phyloP scores from a whole-genome alignment of 1,139 yeast genomes.

The Debaryomyces sp. region DNA sequence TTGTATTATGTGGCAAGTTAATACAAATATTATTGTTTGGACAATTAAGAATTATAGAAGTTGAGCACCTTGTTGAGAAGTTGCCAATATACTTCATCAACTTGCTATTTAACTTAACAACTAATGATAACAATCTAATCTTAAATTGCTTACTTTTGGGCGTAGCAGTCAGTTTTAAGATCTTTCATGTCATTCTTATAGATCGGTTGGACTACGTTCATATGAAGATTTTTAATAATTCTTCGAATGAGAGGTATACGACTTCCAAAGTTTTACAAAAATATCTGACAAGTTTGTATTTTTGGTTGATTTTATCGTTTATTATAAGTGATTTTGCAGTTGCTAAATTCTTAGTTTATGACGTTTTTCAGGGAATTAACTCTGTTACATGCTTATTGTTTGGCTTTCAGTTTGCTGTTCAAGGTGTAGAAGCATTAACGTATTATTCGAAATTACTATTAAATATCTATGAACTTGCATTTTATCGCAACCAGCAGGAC shows the following conservation, averaged over 20 bases:
- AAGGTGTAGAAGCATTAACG: slow-evolving; percentile 58
- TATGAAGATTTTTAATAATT: slow-evolving; percentile 36
- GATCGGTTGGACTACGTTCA: slow-evolving; percentile 63
- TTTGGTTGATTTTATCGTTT: slow-evolving; percentile 43
- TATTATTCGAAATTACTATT: slow-evolving; percentile 52
- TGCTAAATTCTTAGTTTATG: slow-evolving; percentile 60
- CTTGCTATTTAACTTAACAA: slow-evolving; percentile 65
- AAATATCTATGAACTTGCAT: slow-evolving; percentile 57
- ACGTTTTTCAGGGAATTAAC: slow-evolving; percentile 55
- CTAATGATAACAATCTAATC: slow-evolving; percentile 58
- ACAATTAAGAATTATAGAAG: slow-evolving; percentile 70
- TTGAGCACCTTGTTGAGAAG: slow-evolving; percentile 74
- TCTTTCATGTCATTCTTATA: slow-evolving; percentile 72
- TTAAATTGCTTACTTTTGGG: slow-evolving; percentile 47
- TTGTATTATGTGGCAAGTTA: slow-evolving; percentile 42
- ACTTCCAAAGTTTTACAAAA: slow-evolving; percentile 32
- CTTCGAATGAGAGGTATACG: slow-evolving; percentile 28
- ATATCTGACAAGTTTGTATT: slow-evolving; percentile 21
- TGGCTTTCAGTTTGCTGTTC: slow-evolving; percentile 76
- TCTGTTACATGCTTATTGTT: slow-evolving; percentile 59
- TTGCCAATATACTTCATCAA: slow-evolving; percentile 61
- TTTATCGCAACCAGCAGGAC: slow-evolving; percentile 22
- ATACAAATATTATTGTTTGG: slow-evolving; percentile 68
- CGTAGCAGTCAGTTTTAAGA: slow-evolving; percentile 56
- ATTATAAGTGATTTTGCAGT: slow-evolving; percentile 52